Base-by-base conservation (phyloP, 202 grass and related monocot species). In the Digitaria exilis region DNA sequence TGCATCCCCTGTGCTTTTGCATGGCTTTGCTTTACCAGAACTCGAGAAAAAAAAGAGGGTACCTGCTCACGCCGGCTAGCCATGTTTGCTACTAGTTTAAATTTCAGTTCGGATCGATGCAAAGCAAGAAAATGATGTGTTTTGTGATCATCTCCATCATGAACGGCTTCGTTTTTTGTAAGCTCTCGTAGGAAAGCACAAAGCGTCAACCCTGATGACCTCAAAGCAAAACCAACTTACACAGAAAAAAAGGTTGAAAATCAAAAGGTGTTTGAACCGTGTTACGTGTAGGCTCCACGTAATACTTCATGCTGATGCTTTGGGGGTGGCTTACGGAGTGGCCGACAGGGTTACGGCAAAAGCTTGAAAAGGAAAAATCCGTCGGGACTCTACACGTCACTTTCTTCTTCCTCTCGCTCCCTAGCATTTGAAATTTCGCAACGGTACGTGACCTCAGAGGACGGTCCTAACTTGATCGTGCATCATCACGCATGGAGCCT, bases 161-260 rank as follows among this genome's bases (percentile, higher is more conserved):
- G 43, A 15, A 9, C 60, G 6, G 73, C 60, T 61, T 28, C 61
- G 83, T 60, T 78, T 89, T 83, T 89, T 83, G 88, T 79, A 83
- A 83, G 88, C 88, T 69, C 66, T 86, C 41, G 60, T 60, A 26
- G 43, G 46, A 42, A 61, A 86, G 79, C 59, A 79, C 81, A 90
- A 84, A 84, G 88, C 43, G 88, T 80, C 80, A 76, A 21, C 80
- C 39, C 63, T 76, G 68, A 71, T 71, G 75, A 24, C 21, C 76
- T 84, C 84, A 84, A 87, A 90, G 88, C 55, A 87, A 76, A 80
- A 84, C 84, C 44, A 80, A 90, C 70, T 80, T 90, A 73, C 64
- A n/a, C 46, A 39, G 21, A 54, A 13, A 80, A 62, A 75, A 34
- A 8, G 6, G 19, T 9, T 7, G 21, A 41, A 31, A 71, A 58